Evolutionary conservation across 257 asterid genomes (phyloP), one percentile per base, ranked within the genome.

Genomic region (Nicotiana tabacum): DNA sequence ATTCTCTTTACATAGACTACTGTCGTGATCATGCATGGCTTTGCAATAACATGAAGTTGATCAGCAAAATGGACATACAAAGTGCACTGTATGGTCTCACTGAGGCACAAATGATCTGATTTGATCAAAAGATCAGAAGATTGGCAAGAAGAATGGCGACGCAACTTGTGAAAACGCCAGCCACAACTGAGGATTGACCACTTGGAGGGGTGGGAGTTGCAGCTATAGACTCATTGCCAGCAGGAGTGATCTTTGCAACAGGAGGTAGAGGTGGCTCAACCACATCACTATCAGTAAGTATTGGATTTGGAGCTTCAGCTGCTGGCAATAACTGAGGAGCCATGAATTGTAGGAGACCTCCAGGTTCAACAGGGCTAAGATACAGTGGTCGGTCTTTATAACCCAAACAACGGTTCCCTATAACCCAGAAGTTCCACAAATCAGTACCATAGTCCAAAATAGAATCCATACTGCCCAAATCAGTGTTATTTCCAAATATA

Each of bases 391-490:
- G 0, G 0, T 35, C 84, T 70, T 82, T 86, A 78, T 91, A 90
- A 30, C 86, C 89, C 82, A 96, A 74, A 86, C 98, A 94, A 33
- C 94, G 91, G 86, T 88, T 93, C 88, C 89, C 99, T 96, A 91
- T 33, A 74, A 84, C 43, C 24, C 72, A 51, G 72, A 66, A 66
- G 74, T 32, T 66, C 48, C 74, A 66, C 24, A 66, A 30, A 32
- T 30, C 74, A 65, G 70, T 65, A 65, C n/a, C n/a, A 65, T 13
- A 6, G 24, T 57, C 64, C n/a, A 57, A 57, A 57, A 57, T 57
- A 57, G 64, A 29, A 29, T 11, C 18, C 21, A 29, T 46, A 21
- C 37, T 2, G 6, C 21, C 60, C 8, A 72, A 12, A 72, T 43
- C 37, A 48, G 43, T 48, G 27, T 10, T 48, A 74, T 48, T 74